Evolutionary conservation across 768 basidiomycete species (phyloP), one percentile per base, ranked within the genome.

Genomic region (Gautieria morchelliformis): DNA sequence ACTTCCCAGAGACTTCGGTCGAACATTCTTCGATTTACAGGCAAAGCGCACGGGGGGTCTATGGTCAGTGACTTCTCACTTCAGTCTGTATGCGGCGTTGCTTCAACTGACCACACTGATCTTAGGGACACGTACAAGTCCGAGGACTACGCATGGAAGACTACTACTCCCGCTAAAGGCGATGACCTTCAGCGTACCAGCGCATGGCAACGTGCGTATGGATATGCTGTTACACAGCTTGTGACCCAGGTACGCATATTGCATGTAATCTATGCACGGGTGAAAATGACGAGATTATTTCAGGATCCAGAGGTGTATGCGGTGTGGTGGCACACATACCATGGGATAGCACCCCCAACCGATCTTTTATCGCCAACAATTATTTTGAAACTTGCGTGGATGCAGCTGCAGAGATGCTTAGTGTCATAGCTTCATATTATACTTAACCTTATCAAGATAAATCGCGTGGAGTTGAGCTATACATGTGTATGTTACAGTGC

Each of bases 301-400:
- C 11, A 49, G 48, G 48, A 49, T 33, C 32, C 10, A 27, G 48
- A 49, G 15, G 32, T 49, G 6, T 12, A 12, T 17, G 8, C 9
- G 22, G 27, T 14, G 9, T 49, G 9, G 27, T 49, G 48, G 48
- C 22, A 24, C 17, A 30, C n/a, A 9, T 6, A 8, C 15, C 1
- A 22, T 9, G 46, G 40, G 41, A 3, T 44, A 8, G 53, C 53
- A 44, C 53, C 53, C 14, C 19, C 53, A 6, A 55, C 53, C 7
- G 53, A 55, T 30, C 27, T 55, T 20, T 55, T 55, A 14, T 42
- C 41, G 22, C 53, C 53, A 12, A 42, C 4, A 14, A 55, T 46
- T 55, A 7, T 55, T 10, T 22, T 55, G 41, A 55, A 55, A 24
- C 20, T 55, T 24, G 41, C 30, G 20, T 55, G 53, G 53, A 46